Conservation (phyloP, 495 filamentous ascomycete species). For the Poronia punctata region DNA sequence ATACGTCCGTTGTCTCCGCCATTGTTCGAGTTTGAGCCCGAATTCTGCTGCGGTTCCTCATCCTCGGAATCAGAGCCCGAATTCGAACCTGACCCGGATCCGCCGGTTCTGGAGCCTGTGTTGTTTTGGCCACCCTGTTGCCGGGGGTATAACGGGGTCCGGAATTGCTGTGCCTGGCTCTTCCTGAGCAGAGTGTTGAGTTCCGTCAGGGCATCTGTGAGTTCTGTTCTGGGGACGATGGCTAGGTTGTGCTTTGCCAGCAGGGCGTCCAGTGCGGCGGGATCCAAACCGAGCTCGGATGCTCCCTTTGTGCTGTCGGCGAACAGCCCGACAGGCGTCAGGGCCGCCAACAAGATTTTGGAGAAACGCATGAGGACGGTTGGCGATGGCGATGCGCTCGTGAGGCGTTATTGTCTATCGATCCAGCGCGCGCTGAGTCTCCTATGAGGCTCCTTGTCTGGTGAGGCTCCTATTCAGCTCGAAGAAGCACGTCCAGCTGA, state of each 20-base stretch:
- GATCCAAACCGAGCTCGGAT: constrained; percentile 16
- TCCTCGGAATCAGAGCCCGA: constrained; percentile 1
- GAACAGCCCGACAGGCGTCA: constrained; percentile 20
- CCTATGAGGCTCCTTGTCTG: constrained; percentile 20
- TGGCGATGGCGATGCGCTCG: constrained; percentile 5
- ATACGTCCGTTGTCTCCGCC: constrained; percentile 4
- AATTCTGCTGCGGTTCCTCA: background rate
- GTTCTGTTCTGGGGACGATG: constrained; percentile 29
- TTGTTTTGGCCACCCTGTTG: constrained; percentile 13
- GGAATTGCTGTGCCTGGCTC: constrained; percentile 21
- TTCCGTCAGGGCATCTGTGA: constrained; percentile 30
- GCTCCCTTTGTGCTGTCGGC: constrained; percentile 14
- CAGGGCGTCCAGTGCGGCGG: constrained; percentile 18
- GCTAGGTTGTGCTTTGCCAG: constrained; percentile 30
- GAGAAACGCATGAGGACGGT: constrained; percentile 23
- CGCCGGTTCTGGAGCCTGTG: constrained; percentile 1
- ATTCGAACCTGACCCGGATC: background rate
- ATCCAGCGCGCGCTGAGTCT: constrained; percentile 21
- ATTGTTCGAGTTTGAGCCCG: constrained; percentile 4
- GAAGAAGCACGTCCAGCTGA: constrained; percentile 5
- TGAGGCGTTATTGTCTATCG: constrained; percentile 13
- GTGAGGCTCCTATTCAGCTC: constrained; percentile 20
- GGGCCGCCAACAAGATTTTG: constrained; percentile 18
- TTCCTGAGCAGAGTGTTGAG: constrained; percentile 27
- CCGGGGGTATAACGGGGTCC: constrained; percentile 18